Conservation (phyloP, 2,329 filamentous ascomycete genomes). For the Aspergillus sp. region DNA sequence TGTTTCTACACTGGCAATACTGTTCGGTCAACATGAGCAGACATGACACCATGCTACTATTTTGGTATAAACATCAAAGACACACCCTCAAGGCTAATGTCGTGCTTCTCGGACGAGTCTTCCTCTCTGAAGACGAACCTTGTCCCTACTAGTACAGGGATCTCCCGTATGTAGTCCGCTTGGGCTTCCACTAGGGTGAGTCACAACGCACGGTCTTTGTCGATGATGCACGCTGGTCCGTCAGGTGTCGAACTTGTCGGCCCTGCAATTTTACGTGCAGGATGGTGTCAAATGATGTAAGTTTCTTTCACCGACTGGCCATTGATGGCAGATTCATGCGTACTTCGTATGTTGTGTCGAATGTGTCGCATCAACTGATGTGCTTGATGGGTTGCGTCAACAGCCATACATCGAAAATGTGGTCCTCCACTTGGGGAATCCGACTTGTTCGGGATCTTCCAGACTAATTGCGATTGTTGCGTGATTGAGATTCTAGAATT, state of each 20-base stretch:
- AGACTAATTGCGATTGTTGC: background rate
- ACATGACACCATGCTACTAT: background rate
- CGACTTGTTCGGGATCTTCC: background rate
- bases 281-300: conserved; percentile 13
- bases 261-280: background rate
- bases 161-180: background rate
- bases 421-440: no score
- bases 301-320: background rate
- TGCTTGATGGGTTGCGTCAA: background rate
- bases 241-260: background rate
- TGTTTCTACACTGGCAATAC: background rate
- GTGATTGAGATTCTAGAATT: background rate
- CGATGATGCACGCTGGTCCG: background rate
- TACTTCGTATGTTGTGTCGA: background rate
- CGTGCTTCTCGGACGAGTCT: no score
- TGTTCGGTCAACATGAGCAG: background rate
- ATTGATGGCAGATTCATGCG: background rate
- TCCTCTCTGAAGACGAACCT: background rate
- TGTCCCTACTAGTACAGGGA: background rate
- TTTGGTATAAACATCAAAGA: no score
- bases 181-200: background rate
- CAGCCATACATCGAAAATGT: no score
- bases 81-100: no score
- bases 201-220: conserved; percentile 8
- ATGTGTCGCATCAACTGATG: conserved; percentile 1